Evolutionary conservation across 495 filamentous ascomycete genomes (phyloP), one percentile per base, ranked within the genome.

Genomic region (Aspergillus avenaceus): DNA sequence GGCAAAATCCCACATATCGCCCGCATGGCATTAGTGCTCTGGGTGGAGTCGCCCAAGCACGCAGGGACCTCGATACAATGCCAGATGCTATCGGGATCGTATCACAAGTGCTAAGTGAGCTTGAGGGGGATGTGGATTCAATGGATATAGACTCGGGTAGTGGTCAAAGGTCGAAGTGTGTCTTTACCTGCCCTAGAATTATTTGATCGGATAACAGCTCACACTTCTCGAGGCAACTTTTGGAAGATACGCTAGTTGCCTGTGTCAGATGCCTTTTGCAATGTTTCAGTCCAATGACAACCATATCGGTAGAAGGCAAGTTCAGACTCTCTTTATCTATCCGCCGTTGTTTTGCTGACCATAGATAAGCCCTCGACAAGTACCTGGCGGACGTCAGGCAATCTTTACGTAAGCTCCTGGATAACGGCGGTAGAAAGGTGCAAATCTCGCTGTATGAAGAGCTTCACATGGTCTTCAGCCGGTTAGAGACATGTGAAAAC

Each of bases 1-100:
- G 93, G 13, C 88, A 88, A 54, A 98, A 97, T 62, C 77, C 80
- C 21, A 66, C 72, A 2, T 98, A 96, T 66, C 81, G 87, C 12
- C 86, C 84, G 18, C 77, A 87, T 61, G 89, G 88, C 14, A 71
- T 96, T 47, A 69, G 74, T 44, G 84, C 80, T 32, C 71, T 97
- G 9, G 90, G 87, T 50, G 76, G 83, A 45, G 85, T 91, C 53
- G 78, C 80, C 8, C 77, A 75, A 28, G 79, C 75, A 29, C 78
- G 84, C 49, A 73, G 73, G 16, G 81, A 86, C 60, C 59, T 87
- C 19, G 78, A 90, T 56, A 71, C 96, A 64, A 84, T 84, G 58
- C 67, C 72, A 0, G 82, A 87, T 43, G 84, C 85, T n/a, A 68
- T 77, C 9, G 72, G 73, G 18, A 80, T 95, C 40, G 81, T 88